Percentiles rank a stretch among this genome's conserved stretches.
phyloP scores from a whole-genome alignment of 73 alveolate genomes.

The Paramecium octaurelia region DNA sequence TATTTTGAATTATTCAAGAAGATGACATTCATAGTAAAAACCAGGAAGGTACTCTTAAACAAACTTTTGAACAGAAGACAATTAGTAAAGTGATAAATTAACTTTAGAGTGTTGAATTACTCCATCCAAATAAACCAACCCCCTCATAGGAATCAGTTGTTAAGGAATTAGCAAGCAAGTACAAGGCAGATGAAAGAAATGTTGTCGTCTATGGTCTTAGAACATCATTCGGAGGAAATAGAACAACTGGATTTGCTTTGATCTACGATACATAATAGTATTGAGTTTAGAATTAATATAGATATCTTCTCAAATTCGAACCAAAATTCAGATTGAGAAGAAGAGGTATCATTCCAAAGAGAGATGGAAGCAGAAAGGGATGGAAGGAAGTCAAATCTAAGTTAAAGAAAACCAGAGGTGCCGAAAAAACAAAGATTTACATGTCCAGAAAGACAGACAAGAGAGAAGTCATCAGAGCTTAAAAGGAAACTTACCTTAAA shows the following conservation, averaged over 20 bases:
- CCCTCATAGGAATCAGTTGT: constrained; percentile 84
- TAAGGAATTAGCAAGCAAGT: constrained; percentile 75
- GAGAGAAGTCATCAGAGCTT: constrained; percentile 41
- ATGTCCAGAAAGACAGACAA: constrained; percentile 41
- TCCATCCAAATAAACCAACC: constrained; percentile 83
- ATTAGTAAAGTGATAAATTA: constrained; percentile 10
- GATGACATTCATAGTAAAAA: constrained; percentile 58
- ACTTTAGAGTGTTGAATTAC: constrained; percentile 72
- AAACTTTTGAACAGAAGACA: constrained; percentile 77
- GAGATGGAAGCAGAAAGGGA: constrained; percentile 61
- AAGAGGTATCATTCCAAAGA: constrained; percentile 53
- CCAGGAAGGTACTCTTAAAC: constrained; percentile 80
- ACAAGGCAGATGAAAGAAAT: constrained; percentile 76
- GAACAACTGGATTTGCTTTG: constrained; percentile 90
- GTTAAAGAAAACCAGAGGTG: constrained; percentile 52
- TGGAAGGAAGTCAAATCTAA: constrained; percentile 62
- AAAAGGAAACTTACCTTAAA: constrained; percentile 16
- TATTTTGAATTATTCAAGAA: neutral
- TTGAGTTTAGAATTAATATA: neutral
- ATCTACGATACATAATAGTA: constrained; percentile 84
- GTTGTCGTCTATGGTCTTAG: constrained; percentile 83
- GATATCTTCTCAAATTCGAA: constrained; percentile 80
- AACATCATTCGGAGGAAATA: constrained; percentile 93
- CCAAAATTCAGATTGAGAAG: constrained; percentile 75
- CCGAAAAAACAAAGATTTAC: constrained; percentile 20